Percentiles rank a stretch among this genome's conserved stretches.
These are phyloP conservation scores for Emmonsia crescens DNA, from an alignment of 2,329 filamentous ascomycete species.

Conservation along the genomic window DNA sequence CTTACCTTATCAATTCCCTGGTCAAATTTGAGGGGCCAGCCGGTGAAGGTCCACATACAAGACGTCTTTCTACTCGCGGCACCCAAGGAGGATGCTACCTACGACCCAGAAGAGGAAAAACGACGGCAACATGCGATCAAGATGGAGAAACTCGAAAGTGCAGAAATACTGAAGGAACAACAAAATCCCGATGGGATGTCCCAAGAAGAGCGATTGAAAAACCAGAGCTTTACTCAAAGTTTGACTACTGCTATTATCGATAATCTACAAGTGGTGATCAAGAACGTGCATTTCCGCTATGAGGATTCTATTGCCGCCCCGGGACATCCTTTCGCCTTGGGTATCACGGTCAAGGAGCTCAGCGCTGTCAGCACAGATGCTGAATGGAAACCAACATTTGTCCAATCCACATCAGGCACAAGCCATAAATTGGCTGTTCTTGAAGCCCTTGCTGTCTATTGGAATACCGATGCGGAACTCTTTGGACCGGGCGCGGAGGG, in stretches of 20 bases:
- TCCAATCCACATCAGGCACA: slow-evolving; percentile 69
- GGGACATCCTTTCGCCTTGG: slow-evolving; percentile 87
- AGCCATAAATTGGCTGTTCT: slow-evolving; percentile 92
- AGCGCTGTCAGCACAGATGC: slow-evolving; percentile 93
- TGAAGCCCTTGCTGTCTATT: slow-evolving; percentile 85
- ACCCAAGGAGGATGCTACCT: slow-evolving; percentile 88
- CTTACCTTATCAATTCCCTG: slow-evolving; percentile 91
- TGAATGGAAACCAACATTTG: slow-evolving; percentile 91
- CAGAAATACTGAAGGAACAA: slow-evolving; percentile 84
- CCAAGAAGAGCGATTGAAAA: slow-evolving; percentile 91
- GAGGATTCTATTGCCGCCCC: slow-evolving; percentile 94
- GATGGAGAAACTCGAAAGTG: slow-evolving; percentile 96
- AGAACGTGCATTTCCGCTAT: slow-evolving; percentile 97
- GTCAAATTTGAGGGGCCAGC: slow-evolving; percentile 91
- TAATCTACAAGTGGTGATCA: slow-evolving; percentile 93
- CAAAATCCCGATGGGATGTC: slow-evolving; percentile 86
- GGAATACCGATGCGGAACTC: slow-evolving; percentile 87
- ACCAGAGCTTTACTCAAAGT: slow-evolving; percentile 93
- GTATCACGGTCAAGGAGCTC: slow-evolving; percentile 87
- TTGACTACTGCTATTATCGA: slow-evolving; percentile 94
- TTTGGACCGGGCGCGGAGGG: slow-evolving; percentile 64
- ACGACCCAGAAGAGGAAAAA: slow-evolving; percentile 87
- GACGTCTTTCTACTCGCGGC: slow-evolving; percentile 94
- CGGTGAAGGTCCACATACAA: slow-evolving; percentile 89
- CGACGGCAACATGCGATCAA: slow-evolving; percentile 80